These are phyloP conservation scores for Russula sp. DNA, from an alignment of 768 basidiomycete species.

Conservation along the genomic window DNA sequence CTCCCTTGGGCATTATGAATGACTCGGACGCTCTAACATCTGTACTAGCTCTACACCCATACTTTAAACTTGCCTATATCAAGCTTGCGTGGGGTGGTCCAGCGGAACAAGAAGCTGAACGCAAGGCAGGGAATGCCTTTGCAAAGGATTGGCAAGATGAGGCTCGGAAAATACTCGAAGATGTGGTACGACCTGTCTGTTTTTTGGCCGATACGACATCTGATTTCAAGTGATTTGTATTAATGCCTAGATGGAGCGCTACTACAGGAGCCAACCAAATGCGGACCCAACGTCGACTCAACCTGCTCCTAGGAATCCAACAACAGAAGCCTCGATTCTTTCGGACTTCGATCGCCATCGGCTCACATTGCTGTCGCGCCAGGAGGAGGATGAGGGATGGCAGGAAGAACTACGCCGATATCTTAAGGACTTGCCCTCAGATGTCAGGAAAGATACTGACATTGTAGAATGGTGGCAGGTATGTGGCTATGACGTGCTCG, in stretches of 20 bases:
- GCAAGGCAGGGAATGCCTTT: conserved; percentile 9
- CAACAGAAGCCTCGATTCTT: background rate
- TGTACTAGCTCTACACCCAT: background rate
- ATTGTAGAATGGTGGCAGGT: conserved; percentile 24
- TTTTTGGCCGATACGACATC: background rate
- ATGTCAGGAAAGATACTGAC: conserved; percentile 18
- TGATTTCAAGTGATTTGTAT: background rate
- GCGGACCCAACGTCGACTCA: background rate
- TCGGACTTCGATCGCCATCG: background rate
- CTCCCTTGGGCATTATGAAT: background rate
- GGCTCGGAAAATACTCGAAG: conserved; percentile 16
- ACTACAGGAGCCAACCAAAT: background rate
- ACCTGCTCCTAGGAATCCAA: background rate
- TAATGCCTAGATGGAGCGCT: background rate
- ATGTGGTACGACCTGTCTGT: background rate
- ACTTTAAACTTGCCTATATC: conserved; percentile 28
- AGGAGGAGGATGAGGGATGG: conserved; percentile 7
- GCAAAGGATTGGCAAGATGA: conserved; percentile 23
- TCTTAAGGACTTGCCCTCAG: conserved; percentile 9
- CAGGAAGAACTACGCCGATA: background rate
- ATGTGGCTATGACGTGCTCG: background rate
- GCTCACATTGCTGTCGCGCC: background rate
- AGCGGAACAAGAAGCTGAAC: conserved; percentile 25
- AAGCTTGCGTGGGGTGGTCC: conserved; percentile 28
- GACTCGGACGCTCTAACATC: background rate